Percentiles rank a stretch among this genome's conserved stretches.
Conservation (phyloP, 176 grass and related monocot species). For the Raddia guianensis region DNA sequence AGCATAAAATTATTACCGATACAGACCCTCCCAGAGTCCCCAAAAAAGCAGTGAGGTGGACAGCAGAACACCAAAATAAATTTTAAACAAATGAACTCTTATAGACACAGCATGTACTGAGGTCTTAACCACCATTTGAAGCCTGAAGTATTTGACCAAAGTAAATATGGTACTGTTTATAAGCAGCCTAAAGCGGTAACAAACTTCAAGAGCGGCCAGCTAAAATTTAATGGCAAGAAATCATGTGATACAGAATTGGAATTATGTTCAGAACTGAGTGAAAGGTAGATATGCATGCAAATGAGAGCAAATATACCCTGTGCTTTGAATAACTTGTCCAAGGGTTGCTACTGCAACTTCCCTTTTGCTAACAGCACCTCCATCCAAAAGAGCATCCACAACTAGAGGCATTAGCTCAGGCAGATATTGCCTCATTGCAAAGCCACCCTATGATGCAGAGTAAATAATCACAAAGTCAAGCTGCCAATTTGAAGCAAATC, state of each 20-base stretch:
- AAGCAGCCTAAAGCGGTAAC: slow-evolving; percentile 11
- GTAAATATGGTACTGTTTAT: slow-evolving; percentile 16
- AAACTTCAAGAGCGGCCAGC: slow-evolving; percentile 10
- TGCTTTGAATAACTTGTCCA: slow-evolving; percentile 99
- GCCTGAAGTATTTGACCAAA: not conserved
- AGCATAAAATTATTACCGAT: not conserved
- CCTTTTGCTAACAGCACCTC: slow-evolving; percentile 80
- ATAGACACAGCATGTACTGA: not conserved
- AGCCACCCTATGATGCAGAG: slow-evolving; percentile 68
- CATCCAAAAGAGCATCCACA: slow-evolving; percentile 96
- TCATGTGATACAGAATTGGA: not conserved
- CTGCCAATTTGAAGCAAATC: slow-evolving; percentile 1
- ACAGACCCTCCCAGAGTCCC: not conserved
- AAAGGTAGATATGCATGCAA: slow-evolving; percentile 16
- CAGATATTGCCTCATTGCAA: slow-evolving; percentile 98
- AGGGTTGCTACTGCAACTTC: slow-evolving; percentile 98
- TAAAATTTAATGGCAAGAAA: slow-evolving; percentile 9
- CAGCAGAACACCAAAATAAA: not conserved
- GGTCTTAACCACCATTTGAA: not conserved
- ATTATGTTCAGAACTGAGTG: not conserved
- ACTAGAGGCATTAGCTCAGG: slow-evolving; percentile 97
- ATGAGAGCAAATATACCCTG: slow-evolving; percentile 67
- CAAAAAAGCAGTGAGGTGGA: not conserved
- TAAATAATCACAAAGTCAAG: slow-evolving; percentile 37
- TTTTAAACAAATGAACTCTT: not conserved